Evolutionary conservation across 2,329 filamentous ascomycete genomes (phyloP).

Genomic region (Colletotrichum sp.): DNA sequence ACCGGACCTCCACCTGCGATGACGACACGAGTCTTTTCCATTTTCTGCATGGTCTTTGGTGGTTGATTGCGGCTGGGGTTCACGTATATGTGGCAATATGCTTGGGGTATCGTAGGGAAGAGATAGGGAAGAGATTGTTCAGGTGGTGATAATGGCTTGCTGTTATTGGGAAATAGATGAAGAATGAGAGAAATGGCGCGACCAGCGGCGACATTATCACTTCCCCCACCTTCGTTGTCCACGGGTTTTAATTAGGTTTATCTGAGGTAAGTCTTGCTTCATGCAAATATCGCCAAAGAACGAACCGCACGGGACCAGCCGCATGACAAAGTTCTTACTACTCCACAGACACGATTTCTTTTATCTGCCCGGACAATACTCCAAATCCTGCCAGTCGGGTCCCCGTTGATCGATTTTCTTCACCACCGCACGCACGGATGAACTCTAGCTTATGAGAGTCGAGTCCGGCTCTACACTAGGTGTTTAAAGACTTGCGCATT

Average conservation of each 20-base stretch:
- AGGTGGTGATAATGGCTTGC: neutral
- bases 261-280: neutral
- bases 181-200: neutral
- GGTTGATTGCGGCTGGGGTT: neutral
- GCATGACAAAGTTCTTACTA: neutral
- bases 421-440: neutral
- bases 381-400: neutral
- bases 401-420: neutral
- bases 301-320: neutral
- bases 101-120: neutral
- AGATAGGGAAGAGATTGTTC: too few relatives aligned
- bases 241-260: neutral
- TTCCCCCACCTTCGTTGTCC: neutral
- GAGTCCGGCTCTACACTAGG: neutral
- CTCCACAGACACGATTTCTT: neutral
- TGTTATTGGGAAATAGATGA: neutral
- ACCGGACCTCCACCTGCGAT: conserved; percentile 8
- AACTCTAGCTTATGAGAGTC: neutral
- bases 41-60: neutral
- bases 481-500: neutral
- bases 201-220: neutral
- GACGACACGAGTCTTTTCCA: conserved; percentile 7
- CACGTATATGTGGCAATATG: neutral
- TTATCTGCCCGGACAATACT: neutral
- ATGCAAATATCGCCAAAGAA: neutral